These are phyloP conservation scores for Austroboletus novae-zelandiae DNA, from an alignment of 1,284 basidiomycete genomes.

Conservation along the genomic window DNA sequence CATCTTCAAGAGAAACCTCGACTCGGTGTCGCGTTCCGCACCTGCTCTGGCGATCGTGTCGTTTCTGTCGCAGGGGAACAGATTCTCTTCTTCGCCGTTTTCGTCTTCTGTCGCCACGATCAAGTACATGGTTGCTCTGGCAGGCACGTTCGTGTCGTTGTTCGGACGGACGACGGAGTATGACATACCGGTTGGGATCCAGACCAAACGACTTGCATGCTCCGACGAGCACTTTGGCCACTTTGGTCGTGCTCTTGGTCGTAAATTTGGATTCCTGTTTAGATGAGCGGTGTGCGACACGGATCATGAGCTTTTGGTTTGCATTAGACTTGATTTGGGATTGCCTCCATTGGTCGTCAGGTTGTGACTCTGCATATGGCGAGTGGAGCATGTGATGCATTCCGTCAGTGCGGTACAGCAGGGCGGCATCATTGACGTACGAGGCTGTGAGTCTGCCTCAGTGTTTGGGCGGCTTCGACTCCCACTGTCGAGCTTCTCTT, in stretches of 20 bases:
- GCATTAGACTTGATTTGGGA: slow-evolving; percentile 6
- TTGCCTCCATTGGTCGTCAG: slow-evolving; percentile 1
- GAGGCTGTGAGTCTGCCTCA: not conserved
- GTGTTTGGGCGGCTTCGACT: not conserved
- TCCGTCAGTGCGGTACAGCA: too few species aligned
- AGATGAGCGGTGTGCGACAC: slow-evolving; percentile 32
- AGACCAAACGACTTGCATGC: slow-evolving; percentile 44
- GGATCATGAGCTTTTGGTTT: slow-evolving; percentile 28
- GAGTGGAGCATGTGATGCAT: too few species aligned
- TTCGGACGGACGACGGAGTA: not conserved
- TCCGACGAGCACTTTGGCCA: slow-evolving; percentile 40
- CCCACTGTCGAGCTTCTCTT: slow-evolving; percentile 12
- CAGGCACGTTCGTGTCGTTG: not conserved
- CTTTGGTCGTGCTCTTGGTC: slow-evolving; percentile 41
- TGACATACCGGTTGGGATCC: slow-evolving; percentile 32
- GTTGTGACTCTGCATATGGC: slow-evolving; percentile 4
- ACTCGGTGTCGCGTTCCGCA: slow-evolving; percentile 18
- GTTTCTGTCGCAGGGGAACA: slow-evolving; percentile 28
- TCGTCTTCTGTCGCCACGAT: slow-evolving; percentile 25
- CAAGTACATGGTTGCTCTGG: slow-evolving; percentile 28
- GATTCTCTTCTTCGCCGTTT: slow-evolving; percentile 17
- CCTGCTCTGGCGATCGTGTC: slow-evolving; percentile 34
- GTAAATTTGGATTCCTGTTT: slow-evolving; percentile 41
- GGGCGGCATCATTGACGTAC: slow-evolving; percentile 10
- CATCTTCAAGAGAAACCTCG: slow-evolving; percentile 28